Conservation (phyloP, 768 basidiomycete genomes). For the Boletus coccyginus region DNA sequence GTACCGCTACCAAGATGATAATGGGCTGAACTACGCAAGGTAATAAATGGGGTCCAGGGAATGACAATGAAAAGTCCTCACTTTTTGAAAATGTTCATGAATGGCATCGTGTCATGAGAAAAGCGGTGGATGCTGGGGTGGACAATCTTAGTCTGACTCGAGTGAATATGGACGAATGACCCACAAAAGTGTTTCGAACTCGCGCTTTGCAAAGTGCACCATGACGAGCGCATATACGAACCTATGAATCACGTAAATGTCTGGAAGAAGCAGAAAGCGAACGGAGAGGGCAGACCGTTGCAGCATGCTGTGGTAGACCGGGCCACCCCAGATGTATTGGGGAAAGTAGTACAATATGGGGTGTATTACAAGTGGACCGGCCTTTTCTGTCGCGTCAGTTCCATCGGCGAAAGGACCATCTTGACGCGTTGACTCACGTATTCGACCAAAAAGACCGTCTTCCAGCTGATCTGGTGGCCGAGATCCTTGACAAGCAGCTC, state of each 20-base stretch:
- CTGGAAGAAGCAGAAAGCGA: background rate
- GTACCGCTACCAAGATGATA: conserved; percentile 79
- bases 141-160: background rate
- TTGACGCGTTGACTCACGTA: conserved; percentile 60
- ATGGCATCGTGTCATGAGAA: conserved; percentile 93
- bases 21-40: conserved; percentile 67
- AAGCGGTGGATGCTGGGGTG: conserved; percentile 83
- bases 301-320: conserved; percentile 70
- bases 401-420: background rate
- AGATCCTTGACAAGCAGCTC: conserved; percentile 83
- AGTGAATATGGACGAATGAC: conserved; percentile 22
- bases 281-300: conserved; percentile 54
- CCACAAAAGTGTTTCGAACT: conserved; percentile 88
- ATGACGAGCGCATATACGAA: conserved; percentile 74
- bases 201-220: conserved; percentile 88
- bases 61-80: conserved; percentile 33
- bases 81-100: conserved; percentile 87
- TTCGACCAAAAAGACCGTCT: conserved; percentile 88
- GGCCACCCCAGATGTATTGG: conserved; percentile 61
- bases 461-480: conserved; percentile 87
- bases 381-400: conserved; percentile 40
- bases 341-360: conserved; percentile 79
- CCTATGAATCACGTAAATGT: conserved; percentile 33
- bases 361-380: conserved; percentile 87
- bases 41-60: background rate